Base-by-base conservation (phyloP, 2,329 filamentous ascomycete genomes). In the Colletotrichum melonis region DNA sequence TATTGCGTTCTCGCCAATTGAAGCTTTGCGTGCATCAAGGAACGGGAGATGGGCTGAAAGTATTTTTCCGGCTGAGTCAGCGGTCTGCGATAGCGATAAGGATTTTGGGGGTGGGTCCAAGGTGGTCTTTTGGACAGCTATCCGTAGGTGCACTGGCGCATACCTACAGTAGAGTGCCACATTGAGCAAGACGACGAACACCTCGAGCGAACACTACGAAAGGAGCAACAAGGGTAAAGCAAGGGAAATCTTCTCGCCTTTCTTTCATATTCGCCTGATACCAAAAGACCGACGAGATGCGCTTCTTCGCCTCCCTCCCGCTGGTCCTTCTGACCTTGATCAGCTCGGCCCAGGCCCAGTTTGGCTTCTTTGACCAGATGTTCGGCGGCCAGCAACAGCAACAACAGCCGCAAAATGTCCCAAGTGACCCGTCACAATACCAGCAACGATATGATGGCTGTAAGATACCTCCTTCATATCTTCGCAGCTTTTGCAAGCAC, bases 311-410 rank as follows among this genome's bases (percentile, higher is more conserved):
- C 65, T 67, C 74, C 35, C 62, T 82, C 46, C 74, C 80, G n/a
- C 68, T 88, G 64, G 78, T 88, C 57, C 76, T 91, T 24, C 81
- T 95, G 19, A 84, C 93, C 63, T 82, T 95, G 32, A 80, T 94
- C 72, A 84, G 90, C 74, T 83, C 90, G 19, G 91, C 88, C 4
- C 86, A 89, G 70, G 94, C 94, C 12, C 96, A 98, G 84, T 98
- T 98, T 83, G 93, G 94, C 81, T 98, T 99, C 89, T 99, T 98
- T 85, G 95, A 98, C 82, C 95, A 98, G 79, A 98, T 98, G 94
- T 98, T 99, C 82, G 89, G 91, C 78, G 90, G 90, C 76, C 87
- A 88, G 73, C 81, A 80, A 58, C 79, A 81, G 12, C 84, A 87
- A 14, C 86, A 90, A 70, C 88, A 91, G 76, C 83, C 89, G 60